A percentile compares a stretch with the other conserved stretches of the same genome.
These are phyloP conservation scores for Psilocybe subaeruginosa DNA, from an alignment of 768 basidiomycete genomes.

Conservation along the genomic window DNA sequence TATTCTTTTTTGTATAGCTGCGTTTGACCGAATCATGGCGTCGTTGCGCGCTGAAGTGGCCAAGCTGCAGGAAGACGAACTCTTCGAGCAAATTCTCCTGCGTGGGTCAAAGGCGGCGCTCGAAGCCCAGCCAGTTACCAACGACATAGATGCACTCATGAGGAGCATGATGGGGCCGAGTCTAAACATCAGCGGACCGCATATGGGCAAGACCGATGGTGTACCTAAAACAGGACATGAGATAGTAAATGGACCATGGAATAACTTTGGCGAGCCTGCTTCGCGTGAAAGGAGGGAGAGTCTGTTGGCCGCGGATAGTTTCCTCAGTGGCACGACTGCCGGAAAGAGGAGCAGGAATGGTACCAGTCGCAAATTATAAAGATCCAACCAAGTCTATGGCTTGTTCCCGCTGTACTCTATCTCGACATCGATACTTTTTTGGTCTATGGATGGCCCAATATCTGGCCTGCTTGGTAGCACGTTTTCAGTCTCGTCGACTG, in stretches of 20 bases:
- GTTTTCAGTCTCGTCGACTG: too few relatives aligned
- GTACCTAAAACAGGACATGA: conserved; percentile 11
- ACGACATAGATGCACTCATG: conserved; percentile 53
- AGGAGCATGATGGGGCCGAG: conserved; percentile 51
- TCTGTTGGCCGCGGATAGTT: conserved; percentile 12
- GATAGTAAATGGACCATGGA: conserved; percentile 35
- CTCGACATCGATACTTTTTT: too few relatives aligned
- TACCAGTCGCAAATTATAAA: conserved; percentile 21
- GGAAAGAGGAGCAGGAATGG: conserved; percentile 31
- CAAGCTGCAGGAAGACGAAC: conserved; percentile 48
- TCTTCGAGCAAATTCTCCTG: conserved; percentile 49
- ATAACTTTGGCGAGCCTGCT: conserved; percentile 29
- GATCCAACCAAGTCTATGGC: neutral
- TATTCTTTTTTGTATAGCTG: conserved; percentile 10
- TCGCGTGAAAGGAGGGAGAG: conserved; percentile 17
- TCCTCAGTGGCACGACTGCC: conserved; percentile 24
- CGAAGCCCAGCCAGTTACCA: conserved; percentile 44
- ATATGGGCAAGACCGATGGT: conserved; percentile 12
- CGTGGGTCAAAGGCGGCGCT: conserved; percentile 49
- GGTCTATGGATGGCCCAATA: too few relatives aligned
- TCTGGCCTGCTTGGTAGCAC: too few relatives aligned
- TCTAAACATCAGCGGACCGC: conserved; percentile 22
- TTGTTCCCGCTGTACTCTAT: neutral
- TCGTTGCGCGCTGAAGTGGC: conserved; percentile 40
- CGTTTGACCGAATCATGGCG: conserved; percentile 38